Base-by-base conservation (phyloP, 2,329 filamentous ascomycete species). In the Alternaria atra region DNA sequence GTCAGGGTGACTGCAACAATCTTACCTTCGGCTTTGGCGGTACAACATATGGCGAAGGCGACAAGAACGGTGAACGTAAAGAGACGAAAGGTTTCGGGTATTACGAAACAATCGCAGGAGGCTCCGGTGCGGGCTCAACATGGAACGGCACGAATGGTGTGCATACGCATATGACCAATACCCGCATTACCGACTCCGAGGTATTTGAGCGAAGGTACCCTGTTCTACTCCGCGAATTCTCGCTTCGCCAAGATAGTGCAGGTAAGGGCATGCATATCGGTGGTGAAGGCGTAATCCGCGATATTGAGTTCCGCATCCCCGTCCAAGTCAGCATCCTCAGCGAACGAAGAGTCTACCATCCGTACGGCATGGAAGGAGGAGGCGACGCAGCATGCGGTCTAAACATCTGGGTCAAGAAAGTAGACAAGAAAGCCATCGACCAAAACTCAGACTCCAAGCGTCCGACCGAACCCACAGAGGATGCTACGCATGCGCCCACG, bases 81-180 rank as follows among this genome's bases (percentile, higher is more conserved):
- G 84, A 85, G n/a, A 83, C 87, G n/a, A 87, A 88, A 35, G 92
- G 92, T 0, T 95, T 95, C 73, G 92, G 92, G 9, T 95, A 94
- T 82, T 94, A 94, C 76, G 92, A 95, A 78, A 94, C 91, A 6
- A 93, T 95, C 64, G 89, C 90, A 0, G 91, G 92, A 39, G 92
- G 92, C 0, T 88, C 85, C 39, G 91, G 91, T 29, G 92, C 91
- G 0, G 91, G 91, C 0, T 85, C 89, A 0, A 83, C 84, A 13
- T 94, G 91, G 91, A 83, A 90, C 61, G 91, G 91, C 37, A 89
- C 90, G 10, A 87, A 83, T 53, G 91, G 90, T 15, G 90, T 94
- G n/a, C 91, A 94, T 74, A 90, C 87, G 2, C 91, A 94, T 79
- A 93, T 94, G 90, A 94, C 92, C 6, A 95, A 95, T 76, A 94